Base-by-base conservation (phyloP, 1,139 yeast genomes). In the Diutina mesorugosa region DNA sequence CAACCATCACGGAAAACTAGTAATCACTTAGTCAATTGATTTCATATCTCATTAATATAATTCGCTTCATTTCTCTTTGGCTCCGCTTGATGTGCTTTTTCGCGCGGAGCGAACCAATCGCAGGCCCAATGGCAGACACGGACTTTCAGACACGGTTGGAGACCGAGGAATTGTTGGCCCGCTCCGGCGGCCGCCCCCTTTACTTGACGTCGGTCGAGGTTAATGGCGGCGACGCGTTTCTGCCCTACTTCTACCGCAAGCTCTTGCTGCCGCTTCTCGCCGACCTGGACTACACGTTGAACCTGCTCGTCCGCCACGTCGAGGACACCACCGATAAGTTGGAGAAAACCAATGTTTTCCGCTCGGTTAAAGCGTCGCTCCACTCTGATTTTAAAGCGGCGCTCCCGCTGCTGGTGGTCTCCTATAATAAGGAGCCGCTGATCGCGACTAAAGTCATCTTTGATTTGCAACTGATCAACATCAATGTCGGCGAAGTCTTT, bases 151-250 rank as follows among this genome's bases (percentile, higher is more conserved):
- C 67, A n/a, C 65, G 67, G 57, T 60, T 73, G 54, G 60, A 69
- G 51, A 66, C 72, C 28, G 69, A 72, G 59, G 76, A 72, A 55
- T 62, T 73, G 41, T 63, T 75, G 57, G 62, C 62, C 26, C 64
- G 67, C 51, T 69, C 78, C 48, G 62, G 66, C 2, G 62, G 74
- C 2, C 76, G 71, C 59, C 82, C 83, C 2, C 69, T 80, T 41
- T 74, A 70, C 58, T 67, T 80, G 54, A 71, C 79, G 14, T 64
- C 71, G 54, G 72, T 80, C 35, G 79, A 79, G 57, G 77, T 80
- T 48, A 64, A 63, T 56, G 84, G 84, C 6, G 83, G 81, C 16
- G 80, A 77, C 54, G 66, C 70, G 7, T 78, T 79, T 62, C 70
- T 79, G 53, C 67, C 70, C 56, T 72, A 72, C 51, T 80, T 79